A percentile compares a stretch with the other conserved stretches of the same genome.
Conservation (phyloP, 768 basidiomycete genomes). For the Leucogyrophana mollusca region DNA sequence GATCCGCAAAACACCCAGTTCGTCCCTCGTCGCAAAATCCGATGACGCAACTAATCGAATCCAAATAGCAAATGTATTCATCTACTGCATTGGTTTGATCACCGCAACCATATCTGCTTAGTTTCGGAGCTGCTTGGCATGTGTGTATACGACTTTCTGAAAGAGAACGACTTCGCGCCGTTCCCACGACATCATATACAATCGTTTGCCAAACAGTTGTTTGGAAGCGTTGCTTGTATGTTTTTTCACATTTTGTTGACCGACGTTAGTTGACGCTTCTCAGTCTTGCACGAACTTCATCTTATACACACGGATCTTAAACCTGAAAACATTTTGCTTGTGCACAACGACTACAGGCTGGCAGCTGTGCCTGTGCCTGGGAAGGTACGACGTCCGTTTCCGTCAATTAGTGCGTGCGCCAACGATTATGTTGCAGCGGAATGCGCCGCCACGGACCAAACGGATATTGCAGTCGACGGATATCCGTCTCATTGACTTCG, state of each 20-base stretch:
- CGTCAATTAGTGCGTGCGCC: slow-evolving; percentile 1
- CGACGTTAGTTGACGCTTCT: slow-evolving; percentile 1
- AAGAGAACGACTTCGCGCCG: slow-evolving; percentile 95
- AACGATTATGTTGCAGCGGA: slow-evolving; percentile 46
- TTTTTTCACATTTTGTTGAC: slow-evolving; percentile 16
- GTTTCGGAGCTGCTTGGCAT: slow-evolving; percentile 94
- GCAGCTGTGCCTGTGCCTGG: slow-evolving; percentile 59
- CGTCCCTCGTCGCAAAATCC: slow-evolving; percentile 32
- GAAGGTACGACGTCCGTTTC: slow-evolving; percentile 46
- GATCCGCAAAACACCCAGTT: slow-evolving; percentile 90
- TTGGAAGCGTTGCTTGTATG: slow-evolving; percentile 93
- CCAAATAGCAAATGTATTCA: slow-evolving; percentile 92
- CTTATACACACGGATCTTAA: slow-evolving; percentile 98
- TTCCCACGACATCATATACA: slow-evolving; percentile 97
- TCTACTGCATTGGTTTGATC: slow-evolving; percentile 92
- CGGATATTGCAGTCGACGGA: slow-evolving; percentile 83
- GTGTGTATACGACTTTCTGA: slow-evolving; percentile 98
- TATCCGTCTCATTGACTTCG: slow-evolving; percentile 97
- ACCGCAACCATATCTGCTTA: slow-evolving; percentile 95
- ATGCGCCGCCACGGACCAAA: slow-evolving; percentile 65
- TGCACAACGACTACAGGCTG: slow-evolving; percentile 74
- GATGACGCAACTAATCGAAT: slow-evolving; percentile 17
- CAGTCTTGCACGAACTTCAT: slow-evolving; percentile 88
- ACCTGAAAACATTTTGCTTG: slow-evolving; percentile 97
- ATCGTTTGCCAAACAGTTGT: slow-evolving; percentile 87